Evolutionary conservation across 192 early-diverging fungal genomes (phyloP).

Genomic region (Coemansia sp.): DNA sequence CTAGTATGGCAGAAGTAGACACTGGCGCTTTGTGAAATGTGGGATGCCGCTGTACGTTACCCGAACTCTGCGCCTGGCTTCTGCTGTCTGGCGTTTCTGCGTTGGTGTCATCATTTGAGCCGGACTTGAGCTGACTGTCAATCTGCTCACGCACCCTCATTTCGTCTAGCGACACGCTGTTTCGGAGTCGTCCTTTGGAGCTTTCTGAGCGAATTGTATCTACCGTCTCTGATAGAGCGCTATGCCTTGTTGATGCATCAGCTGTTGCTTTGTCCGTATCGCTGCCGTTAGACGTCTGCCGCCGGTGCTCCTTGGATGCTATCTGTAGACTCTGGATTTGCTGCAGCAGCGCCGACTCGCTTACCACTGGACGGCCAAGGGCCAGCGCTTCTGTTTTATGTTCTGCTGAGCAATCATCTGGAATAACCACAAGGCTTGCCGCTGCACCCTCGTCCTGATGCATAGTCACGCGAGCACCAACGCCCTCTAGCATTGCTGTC

Average conservation of each 20-base stretch:
- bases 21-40: neutral
- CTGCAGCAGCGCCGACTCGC: conserved; percentile 26
- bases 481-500: conserved; percentile 7
- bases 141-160: conserved; percentile 1
- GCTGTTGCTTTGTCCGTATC: neutral
- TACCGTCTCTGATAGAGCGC: no score
- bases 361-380: conserved; percentile 19
- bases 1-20: neutral
- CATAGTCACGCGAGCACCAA: conserved; percentile 15
- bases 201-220: no score
- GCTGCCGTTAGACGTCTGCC: neutral
- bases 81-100: neutral
- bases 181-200: conserved; percentile 15
- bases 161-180: conserved; percentile 32
- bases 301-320: neutral
- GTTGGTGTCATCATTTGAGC: neutral
- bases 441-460: neutral
- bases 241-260: neutral
- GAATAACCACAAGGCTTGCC: conserved; percentile 23
- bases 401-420: conserved; percentile 19
- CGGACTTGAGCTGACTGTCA: neutral
- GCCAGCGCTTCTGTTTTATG: conserved; percentile 12
- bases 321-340: conserved; percentile 10
- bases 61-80: neutral
- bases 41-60: conserved; percentile 4